These are phyloP conservation scores for Xylariaceae sp. DNA, from an alignment of 2,329 filamentous ascomycete genomes.

Conservation along the genomic window DNA sequence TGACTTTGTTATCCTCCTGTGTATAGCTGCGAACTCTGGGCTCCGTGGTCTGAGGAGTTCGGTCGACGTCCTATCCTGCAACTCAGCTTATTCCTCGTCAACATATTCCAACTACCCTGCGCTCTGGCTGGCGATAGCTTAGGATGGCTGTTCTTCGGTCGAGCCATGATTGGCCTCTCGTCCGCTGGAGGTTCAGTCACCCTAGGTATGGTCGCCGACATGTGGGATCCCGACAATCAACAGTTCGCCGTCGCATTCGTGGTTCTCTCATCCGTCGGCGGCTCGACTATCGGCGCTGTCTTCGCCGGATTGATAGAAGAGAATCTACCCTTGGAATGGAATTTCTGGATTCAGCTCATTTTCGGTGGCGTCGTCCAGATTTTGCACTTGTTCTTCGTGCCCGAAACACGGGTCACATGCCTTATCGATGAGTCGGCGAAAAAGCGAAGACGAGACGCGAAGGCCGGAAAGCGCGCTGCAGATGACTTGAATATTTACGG, in stretches of 20 bases:
- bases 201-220: conserved; percentile 56
- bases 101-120: conserved; percentile 46
- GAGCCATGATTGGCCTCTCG: conserved; percentile 42
- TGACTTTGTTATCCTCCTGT: conserved; percentile 31
- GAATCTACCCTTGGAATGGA: conserved; percentile 35
- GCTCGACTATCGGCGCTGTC: conserved; percentile 45
- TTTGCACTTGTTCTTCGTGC: conserved; percentile 46
- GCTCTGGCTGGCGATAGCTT: conserved; percentile 35
- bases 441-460: conserved; percentile 26
- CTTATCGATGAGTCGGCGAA: conserved; percentile 56
- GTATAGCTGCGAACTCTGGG: conserved; percentile 47
- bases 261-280: conserved; percentile 46
- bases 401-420: conserved; percentile 52
- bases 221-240: conserved; percentile 52
- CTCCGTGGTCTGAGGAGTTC: conserved; percentile 50
- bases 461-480: conserved; percentile 34
- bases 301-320: conserved; percentile 45
- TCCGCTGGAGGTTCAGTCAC: conserved; percentile 59
- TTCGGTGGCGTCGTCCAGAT: conserved; percentile 44
- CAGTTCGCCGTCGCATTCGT: conserved; percentile 57
- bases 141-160: conserved; percentile 37
- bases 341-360: conserved; percentile 57
- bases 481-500: conserved; percentile 37
- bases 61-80: conserved; percentile 48
- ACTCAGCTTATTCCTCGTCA: conserved; percentile 46